These are phyloP conservation scores for Lipomyces oligophaga DNA, from an alignment of 805 yeast genomes.

Conservation along the genomic window DNA sequence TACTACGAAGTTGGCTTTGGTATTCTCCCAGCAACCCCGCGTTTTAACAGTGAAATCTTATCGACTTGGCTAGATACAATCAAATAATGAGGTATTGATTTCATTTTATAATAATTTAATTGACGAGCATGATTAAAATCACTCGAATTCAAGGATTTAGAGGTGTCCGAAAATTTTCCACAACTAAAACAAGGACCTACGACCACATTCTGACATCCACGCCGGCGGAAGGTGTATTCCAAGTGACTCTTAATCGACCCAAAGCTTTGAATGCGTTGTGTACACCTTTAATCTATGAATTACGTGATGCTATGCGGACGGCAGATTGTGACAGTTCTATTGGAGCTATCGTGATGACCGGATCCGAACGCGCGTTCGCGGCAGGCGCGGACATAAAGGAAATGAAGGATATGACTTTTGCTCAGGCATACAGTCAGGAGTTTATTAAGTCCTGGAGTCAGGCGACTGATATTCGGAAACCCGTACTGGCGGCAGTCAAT, in stretches of 20 bases:
- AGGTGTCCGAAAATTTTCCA: too few species aligned
- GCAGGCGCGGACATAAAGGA: conserved; percentile 57
- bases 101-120: too few species aligned
- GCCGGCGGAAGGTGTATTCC: conserved; percentile 42
- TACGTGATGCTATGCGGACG: conserved; percentile 39
- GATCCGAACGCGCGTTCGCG: conserved; percentile 48
- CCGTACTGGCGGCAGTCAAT: conserved; percentile 53
- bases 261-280: conserved; percentile 46
- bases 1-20: too few species aligned
- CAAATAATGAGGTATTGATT: too few species aligned
- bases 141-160: too few species aligned
- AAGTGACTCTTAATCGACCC: conserved; percentile 44
- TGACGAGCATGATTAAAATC: too few species aligned
- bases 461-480: conserved; percentile 42
- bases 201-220: conserved; percentile 41
- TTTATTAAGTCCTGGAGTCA: conserved; percentile 44
- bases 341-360: conserved; percentile 50
- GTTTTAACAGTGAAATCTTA: too few species aligned
- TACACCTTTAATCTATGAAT: conserved; percentile 39
- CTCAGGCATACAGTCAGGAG: conserved; percentile 38
- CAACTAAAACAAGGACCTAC: conserved; percentile 23
- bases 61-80: too few species aligned
- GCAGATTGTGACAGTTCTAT: conserved; percentile 40
- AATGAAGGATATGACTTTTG: conserved; percentile 42
- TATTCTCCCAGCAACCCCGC: too few species aligned